Conservation (phyloP, 2,329 filamentous ascomycete genomes). For the Lachnellula subtilissima region DNA sequence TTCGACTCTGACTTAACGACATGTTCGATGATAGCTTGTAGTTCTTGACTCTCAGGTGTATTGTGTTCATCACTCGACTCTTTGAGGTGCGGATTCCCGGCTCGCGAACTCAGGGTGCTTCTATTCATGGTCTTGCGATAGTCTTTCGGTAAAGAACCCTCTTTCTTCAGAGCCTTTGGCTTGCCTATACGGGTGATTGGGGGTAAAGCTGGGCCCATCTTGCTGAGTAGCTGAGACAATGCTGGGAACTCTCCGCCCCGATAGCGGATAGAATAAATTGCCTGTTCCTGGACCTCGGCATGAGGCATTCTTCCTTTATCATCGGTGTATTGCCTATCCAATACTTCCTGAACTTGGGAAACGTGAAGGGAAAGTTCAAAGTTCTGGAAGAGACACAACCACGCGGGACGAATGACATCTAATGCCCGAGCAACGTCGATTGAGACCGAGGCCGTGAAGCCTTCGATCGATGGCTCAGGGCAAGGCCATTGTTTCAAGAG, state of each 20-base stretch:
- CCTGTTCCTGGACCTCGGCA: slow-evolving; percentile 3
- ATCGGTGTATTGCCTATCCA: slow-evolving; percentile 29
- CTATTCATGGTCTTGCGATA: no score
- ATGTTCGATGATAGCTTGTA: slow-evolving; percentile 29
- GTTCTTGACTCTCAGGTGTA: slow-evolving; percentile 9
- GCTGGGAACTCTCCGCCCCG: slow-evolving; percentile 8
- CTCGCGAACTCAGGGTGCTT: no score
- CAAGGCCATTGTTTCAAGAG: slow-evolving; percentile 45
- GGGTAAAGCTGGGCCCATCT: background rate
- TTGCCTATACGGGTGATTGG: background rate
- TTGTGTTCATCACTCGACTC: no score
- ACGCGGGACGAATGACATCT: slow-evolving; percentile 39
- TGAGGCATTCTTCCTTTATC: background rate
- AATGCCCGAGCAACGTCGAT: slow-evolving; percentile 39
- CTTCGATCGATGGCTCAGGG: slow-evolving; percentile 28
- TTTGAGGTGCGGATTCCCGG: no score
- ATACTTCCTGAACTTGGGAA: slow-evolving; percentile 37
- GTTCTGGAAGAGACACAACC: slow-evolving; percentile 46
- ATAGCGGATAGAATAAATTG: background rate
- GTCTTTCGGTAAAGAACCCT: no score
- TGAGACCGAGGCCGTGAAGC: slow-evolving; percentile 27
- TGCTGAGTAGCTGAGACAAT: slow-evolving; percentile 3
- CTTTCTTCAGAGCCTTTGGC: no score
- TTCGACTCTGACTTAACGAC: slow-evolving; percentile 29
- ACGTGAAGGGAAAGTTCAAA: slow-evolving; percentile 42